phyloP scores from a whole-genome alignment of 805 yeast genomes.

The Candida caryicola region DNA sequence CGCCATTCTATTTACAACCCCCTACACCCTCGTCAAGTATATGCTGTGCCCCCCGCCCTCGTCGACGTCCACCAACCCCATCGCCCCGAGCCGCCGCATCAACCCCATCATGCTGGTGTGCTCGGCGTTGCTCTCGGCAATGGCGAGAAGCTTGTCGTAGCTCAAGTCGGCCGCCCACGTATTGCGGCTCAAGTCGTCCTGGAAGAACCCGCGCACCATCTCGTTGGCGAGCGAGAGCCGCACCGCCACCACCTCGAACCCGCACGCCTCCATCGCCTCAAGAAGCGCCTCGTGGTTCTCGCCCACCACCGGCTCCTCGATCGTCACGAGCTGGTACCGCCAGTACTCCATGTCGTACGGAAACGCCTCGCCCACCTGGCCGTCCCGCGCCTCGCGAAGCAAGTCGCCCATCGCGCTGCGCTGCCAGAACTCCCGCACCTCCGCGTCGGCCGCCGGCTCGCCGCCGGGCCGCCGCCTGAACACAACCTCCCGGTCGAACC shows the following conservation, averaged over 20 bases:
- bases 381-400: conserved; percentile 3
- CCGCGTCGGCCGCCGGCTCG: not conserved
- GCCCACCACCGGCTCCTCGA: conserved; percentile 25
- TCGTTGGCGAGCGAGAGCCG: conserved; percentile 17
- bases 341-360: conserved; percentile 33
- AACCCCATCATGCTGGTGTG: conserved; percentile 8
- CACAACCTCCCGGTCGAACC: not conserved
- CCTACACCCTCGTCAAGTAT: conserved; percentile 6
- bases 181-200: conserved; percentile 1
- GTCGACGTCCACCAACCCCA: conserved; percentile 21
- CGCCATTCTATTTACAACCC: too few species aligned
- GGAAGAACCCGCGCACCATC: conserved; percentile 15
- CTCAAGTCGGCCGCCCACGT: conserved; percentile 1
- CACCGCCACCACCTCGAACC: conserved; percentile 28
- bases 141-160: conserved; percentile 18
- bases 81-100: conserved; percentile 19
- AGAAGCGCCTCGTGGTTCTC: conserved; percentile 25
- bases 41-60: conserved; percentile 15
- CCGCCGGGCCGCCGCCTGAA: not conserved
- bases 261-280: conserved; percentile 18
- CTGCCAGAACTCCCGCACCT: not conserved
- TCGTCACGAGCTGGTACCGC: conserved; percentile 26
- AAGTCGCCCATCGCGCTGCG: conserved; percentile 2
- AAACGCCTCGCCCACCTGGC: conserved; percentile 12
- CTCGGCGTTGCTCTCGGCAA: conserved; percentile 7